phyloP scores from a whole-genome alignment of 1,139 yeast species.

The Protomyces inouyei region DNA sequence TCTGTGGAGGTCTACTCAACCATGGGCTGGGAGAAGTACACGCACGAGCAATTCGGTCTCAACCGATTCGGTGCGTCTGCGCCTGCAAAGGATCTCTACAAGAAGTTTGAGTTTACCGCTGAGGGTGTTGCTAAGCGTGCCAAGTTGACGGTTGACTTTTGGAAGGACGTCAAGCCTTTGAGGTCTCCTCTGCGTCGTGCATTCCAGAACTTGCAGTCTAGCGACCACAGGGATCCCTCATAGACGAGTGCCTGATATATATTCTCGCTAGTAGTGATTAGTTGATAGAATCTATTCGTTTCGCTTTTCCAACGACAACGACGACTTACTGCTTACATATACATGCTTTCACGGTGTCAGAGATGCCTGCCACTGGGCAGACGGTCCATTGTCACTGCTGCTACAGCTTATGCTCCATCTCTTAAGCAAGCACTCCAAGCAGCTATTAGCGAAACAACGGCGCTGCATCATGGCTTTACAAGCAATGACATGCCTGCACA shows the following conservation, averaged over 20 bases:
- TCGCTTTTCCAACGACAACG: no score
- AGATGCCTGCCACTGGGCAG: not conserved
- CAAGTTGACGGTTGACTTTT: constrained; percentile 69
- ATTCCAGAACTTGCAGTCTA: constrained; percentile 40
- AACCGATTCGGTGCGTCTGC: constrained; percentile 98
- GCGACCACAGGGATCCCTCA: constrained; percentile 21
- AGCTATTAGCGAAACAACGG: constrained; percentile 16
- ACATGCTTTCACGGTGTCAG: not conserved
- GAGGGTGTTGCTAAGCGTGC: constrained; percentile 91
- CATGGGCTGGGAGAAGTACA: constrained; percentile 89
- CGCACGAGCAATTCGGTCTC: constrained; percentile 95
- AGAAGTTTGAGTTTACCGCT: constrained; percentile 83
- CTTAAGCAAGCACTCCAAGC: constrained; percentile 3
- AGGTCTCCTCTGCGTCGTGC: constrained; percentile 48
- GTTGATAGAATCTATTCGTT: not conserved
- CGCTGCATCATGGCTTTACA: constrained; percentile 24
- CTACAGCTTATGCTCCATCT: constrained; percentile 8
- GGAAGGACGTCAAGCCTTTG: constrained; percentile 51
- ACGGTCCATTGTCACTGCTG: constrained; percentile 4
- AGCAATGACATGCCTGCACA: constrained; percentile 22
- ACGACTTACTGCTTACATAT: not conserved
- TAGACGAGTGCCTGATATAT: not conserved
- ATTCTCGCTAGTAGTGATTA: not conserved
- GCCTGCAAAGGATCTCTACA: constrained; percentile 76
- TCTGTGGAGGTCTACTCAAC: constrained; percentile 94